phyloP scores from a whole-genome alignment of 2,329 filamentous ascomycete genomes.

The Metarhizium rileyi region DNA sequence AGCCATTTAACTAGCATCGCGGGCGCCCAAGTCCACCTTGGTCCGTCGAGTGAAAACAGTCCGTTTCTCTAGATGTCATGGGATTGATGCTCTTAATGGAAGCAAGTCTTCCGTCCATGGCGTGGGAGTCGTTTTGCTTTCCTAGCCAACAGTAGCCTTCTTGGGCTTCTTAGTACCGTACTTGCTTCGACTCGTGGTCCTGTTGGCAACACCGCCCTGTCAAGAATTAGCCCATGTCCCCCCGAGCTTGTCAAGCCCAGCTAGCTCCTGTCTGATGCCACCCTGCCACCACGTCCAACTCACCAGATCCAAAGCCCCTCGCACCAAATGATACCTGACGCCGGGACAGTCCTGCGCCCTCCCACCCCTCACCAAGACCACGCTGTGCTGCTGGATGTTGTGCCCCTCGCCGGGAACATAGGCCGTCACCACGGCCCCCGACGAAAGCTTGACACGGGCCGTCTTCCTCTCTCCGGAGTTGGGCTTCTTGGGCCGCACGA shows the following conservation, averaged over 20 bases:
- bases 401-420: conserved; percentile 98
- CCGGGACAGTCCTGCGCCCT: conserved; percentile 95
- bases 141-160: conserved; percentile 50
- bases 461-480: conserved; percentile 97
- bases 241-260: neutral
- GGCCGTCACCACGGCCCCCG: conserved; percentile 76
- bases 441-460: conserved; percentile 80
- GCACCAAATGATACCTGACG: conserved; percentile 89
- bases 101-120: neutral
- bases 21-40: neutral
- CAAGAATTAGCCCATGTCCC: conserved; percentile 9
- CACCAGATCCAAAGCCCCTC: conserved; percentile 89
- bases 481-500: conserved; percentile 94
- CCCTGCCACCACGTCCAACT: conserved; percentile 24
- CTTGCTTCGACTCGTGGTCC: conserved; percentile 81
- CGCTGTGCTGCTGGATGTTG: conserved; percentile 97
- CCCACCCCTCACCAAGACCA: conserved; percentile 90
- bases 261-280: neutral
- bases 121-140: neutral
- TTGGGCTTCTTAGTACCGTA: conserved; percentile 99
- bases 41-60: neutral
- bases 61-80: neutral
- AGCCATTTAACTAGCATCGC: neutral
- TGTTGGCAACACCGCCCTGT: conserved; percentile 81
- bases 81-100: neutral